phyloP scores from a whole-genome alignment of 2,329 filamentous ascomycete species.

The Colletotrichum sp. region DNA sequence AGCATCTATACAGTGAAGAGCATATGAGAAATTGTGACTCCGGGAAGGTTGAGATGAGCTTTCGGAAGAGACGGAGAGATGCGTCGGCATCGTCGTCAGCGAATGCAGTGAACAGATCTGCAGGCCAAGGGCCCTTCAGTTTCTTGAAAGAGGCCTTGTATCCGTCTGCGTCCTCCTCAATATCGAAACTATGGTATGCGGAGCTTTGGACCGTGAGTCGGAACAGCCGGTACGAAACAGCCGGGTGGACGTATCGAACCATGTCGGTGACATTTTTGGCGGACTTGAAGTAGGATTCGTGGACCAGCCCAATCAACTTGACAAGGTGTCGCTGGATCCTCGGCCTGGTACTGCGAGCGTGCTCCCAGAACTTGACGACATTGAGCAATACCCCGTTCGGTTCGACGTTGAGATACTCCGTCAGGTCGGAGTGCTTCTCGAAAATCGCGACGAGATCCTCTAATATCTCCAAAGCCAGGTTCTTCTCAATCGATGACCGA shows the following conservation, averaged over 20 bases:
- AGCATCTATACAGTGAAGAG: background rate
- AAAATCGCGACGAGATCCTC: background rate
- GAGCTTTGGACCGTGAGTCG: conserved; percentile 25
- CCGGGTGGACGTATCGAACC: background rate
- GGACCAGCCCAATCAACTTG: background rate
- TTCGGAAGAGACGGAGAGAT: background rate
- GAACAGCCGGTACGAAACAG: conserved; percentile 25
- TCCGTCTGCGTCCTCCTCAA: conserved; percentile 22
- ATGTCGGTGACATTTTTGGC: background rate
- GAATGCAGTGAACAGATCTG: background rate
- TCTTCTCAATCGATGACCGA: background rate
- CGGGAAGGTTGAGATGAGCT: background rate
- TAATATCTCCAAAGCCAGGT: background rate
- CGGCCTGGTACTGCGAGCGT: background rate
- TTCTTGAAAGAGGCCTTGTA: background rate
- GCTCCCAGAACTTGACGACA: background rate
- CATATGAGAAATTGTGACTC: background rate
- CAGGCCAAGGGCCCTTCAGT: background rate
- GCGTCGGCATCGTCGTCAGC: background rate
- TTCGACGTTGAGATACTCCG: background rate
- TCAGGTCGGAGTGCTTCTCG: background rate
- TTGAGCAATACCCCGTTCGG: background rate
- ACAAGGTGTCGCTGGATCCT: background rate
- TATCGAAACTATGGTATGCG: conserved; percentile 23
- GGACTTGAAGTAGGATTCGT: background rate